phyloP scores from a whole-genome alignment of 2,329 filamentous ascomycete species.

The Eutypella sp. region DNA sequence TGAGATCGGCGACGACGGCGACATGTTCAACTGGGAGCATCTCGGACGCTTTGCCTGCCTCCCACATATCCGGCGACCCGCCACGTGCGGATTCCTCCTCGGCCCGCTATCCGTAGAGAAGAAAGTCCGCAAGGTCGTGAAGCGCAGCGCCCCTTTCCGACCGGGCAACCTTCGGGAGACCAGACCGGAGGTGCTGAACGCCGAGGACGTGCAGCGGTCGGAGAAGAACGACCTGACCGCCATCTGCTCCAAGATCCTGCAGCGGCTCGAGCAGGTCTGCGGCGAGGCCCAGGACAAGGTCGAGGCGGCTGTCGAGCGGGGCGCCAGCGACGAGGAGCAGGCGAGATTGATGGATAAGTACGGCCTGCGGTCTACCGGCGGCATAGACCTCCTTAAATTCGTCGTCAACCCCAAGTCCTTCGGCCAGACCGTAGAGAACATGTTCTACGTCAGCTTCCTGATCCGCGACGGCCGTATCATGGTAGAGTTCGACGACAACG shows the following conservation, averaged over 20 bases:
- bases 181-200: conserved; percentile 70
- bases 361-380: conserved; percentile 62
- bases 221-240: conserved; percentile 75
- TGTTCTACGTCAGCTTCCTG: conserved; percentile 94
- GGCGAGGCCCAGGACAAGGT: conserved; percentile 42
- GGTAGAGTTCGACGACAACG: conserved; percentile 67
- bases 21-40: conserved; percentile 80
- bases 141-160: conserved; percentile 66
- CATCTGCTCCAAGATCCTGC: conserved; percentile 71
- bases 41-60: conserved; percentile 75
- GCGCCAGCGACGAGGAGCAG: conserved; percentile 41
- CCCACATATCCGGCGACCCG: conserved; percentile 66
- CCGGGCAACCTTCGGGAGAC: conserved; percentile 65
- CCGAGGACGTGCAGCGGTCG: conserved; percentile 68
- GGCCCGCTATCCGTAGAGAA: conserved; percentile 88
- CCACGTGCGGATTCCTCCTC: conserved; percentile 76
- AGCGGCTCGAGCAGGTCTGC: conserved; percentile 50
- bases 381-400: conserved; percentile 78
- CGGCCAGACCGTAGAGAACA: conserved; percentile 90
- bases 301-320: conserved; percentile 37
- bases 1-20: conserved; percentile 64
- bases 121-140: conserved; percentile 64
- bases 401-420: conserved; percentile 88
- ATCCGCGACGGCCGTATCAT: conserved; percentile 79
- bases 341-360: conserved; percentile 57